Evolutionary conservation across 2,329 filamentous ascomycete species (phyloP).

Genomic region (Chalaropsis thielavioides): DNA sequence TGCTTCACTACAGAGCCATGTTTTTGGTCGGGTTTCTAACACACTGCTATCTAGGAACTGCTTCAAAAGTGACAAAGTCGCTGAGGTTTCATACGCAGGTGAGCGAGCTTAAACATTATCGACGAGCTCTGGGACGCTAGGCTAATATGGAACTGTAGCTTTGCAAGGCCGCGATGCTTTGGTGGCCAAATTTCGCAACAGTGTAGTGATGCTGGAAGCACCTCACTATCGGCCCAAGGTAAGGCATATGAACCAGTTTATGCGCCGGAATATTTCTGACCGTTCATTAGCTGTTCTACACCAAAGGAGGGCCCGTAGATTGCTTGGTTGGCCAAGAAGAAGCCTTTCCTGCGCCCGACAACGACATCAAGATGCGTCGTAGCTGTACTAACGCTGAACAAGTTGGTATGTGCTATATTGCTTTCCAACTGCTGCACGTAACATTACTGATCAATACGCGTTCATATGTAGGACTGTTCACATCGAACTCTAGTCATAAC

Average conservation of each 20-base stretch:
- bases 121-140: accelerated
- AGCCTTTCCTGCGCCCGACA: constrained; percentile 64
- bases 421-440: neutral
- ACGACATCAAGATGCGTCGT: constrained; percentile 72
- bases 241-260: constrained; percentile 17
- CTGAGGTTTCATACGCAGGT: constrained; percentile 94
- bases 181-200: constrained; percentile 92
- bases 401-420: constrained; percentile 45
- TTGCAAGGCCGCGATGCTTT: constrained; percentile 87
- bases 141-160: constrained; percentile 34
- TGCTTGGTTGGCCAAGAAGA: constrained; percentile 55
- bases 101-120: constrained; percentile 22
- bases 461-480: constrained; percentile 51
- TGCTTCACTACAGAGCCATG: neutral
- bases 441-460: neutral
- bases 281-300: constrained; percentile 35
- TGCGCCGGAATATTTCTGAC: constrained; percentile 7
- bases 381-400: constrained; percentile 78
- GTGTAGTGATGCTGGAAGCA: constrained; percentile 82
- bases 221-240: constrained; percentile 74
- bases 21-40: neutral
- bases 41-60: constrained; percentile 44
- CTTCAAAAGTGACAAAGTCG: constrained; percentile 70
- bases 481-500: constrained; percentile 33
- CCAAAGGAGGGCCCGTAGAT: constrained; percentile 32